Evolutionary conservation across 116 monocot species (phyloP).

Genomic region (Iris pallida): DNA sequence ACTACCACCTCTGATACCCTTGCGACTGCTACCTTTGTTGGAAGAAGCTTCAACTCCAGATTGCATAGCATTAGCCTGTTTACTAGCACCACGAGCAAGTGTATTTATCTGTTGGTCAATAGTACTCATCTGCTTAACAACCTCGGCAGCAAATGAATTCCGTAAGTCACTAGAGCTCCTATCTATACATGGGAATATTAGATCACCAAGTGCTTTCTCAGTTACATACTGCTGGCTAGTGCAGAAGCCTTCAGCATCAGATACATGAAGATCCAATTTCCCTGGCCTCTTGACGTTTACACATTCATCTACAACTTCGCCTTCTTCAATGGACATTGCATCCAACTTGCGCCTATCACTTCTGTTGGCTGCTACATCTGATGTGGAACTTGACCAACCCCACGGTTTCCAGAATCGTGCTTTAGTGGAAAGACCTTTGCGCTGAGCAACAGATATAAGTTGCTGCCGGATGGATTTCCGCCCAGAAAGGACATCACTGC

Average conservation of each 20-base stretch:
- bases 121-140: constrained; percentile 83
- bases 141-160: constrained; percentile 60
- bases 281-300: constrained; percentile 44
- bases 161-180: constrained; percentile 80
- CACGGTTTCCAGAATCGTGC: constrained; percentile 81
- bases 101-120: constrained; percentile 66
- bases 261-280: constrained; percentile 31
- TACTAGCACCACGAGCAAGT: constrained; percentile 32
- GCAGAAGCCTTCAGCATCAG: constrained; percentile 37
- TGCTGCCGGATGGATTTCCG: constrained; percentile 92
- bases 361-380: constrained; percentile 25
- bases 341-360: constrained; percentile 70
- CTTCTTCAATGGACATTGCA: constrained; percentile 72
- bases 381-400: constrained; percentile 66
- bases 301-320: constrained; percentile 87
- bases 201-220: constrained; percentile 82
- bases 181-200: constrained; percentile 85
- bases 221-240: constrained; percentile 51
- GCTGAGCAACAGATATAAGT: constrained; percentile 67
- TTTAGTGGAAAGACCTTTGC: constrained; percentile 63
- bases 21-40: constrained; percentile 61
- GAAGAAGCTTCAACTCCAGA: constrained; percentile 49
- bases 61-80: constrained; percentile 35
- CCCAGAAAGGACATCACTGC: constrained; percentile 79
- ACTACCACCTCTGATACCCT: constrained; percentile 82